Base-by-base conservation (phyloP, 176 grass and related monocot species). In the Musa acuminata region DNA sequence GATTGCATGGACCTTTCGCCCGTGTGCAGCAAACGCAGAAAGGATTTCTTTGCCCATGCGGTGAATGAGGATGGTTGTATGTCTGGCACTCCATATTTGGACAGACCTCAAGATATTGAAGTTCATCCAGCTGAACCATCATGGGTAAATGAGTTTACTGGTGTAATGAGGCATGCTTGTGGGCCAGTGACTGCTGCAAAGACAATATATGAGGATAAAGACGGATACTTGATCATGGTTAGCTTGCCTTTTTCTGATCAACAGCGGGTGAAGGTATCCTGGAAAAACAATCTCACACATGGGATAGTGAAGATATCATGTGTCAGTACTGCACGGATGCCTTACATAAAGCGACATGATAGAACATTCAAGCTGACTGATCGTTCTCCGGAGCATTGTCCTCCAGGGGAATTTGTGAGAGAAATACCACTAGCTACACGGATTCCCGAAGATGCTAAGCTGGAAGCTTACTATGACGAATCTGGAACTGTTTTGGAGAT, bases 181-280 rank as follows among this genome's bases (percentile, higher is more conserved):
- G 89, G 89, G 3, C 89, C 89, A n/a, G 83, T 91, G 49, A 88
- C 89, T 65, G 89, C 89, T 53, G 83, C 85, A 48, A 91, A 91
- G 78, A 91, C 85, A 9, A 85, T 91, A 75, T 91, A 91, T 1
- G 35, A 43, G 35, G 35, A 43, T 43, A 3, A 43, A 43, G 35
- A 43, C 4, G 35, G 35, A 43, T 43, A 43, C 35, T 43, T 43
- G 35, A 43, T 43, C 35, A 43, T 43, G 35, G 35, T 43, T 43
- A 43, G 88, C 76, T 82, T 87, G 85, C 88, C 87, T 49, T 82
- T 87, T 21, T 81, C 82, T 6, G 85, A 90, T 58, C 88, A 71
- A 27, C 89, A 70, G 29, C 87, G 83, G 11, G 80, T 91, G 60
- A 91, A 85, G 83, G 89, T 91, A 16, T 70, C 89, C 53, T 91